Evolutionary conservation across 768 basidiomycete genomes (phyloP).

Genomic region (Dentipellis fragilis): DNA sequence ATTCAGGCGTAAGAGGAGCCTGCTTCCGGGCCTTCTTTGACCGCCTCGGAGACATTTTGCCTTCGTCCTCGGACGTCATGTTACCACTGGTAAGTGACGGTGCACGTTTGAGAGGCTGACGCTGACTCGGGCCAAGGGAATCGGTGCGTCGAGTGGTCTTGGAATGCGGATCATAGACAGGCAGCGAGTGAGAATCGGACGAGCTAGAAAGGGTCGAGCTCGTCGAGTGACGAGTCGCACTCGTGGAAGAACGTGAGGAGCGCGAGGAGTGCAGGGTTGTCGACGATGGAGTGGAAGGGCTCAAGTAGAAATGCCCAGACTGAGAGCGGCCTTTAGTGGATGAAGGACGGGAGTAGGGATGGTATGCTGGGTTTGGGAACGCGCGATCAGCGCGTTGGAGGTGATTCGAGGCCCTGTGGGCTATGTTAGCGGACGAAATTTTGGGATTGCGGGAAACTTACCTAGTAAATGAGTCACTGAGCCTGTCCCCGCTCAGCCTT

Average conservation of each 20-base stretch:
- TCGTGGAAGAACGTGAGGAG: constrained; percentile 1
- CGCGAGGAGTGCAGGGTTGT: constrained; percentile 12
- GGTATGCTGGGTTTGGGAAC: constrained; percentile 50
- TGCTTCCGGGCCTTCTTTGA: constrained; percentile 12
- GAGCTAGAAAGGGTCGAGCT: constrained; percentile 5
- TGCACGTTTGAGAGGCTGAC: constrained; percentile 12
- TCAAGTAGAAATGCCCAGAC: constrained; percentile 22
- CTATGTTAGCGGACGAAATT: constrained; percentile 1
- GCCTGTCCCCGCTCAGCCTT: constrained; percentile 32
- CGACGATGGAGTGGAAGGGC: constrained; percentile 18
- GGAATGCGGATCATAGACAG: constrained; percentile 5
- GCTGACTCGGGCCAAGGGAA: constrained; percentile 3
- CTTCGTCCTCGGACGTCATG: constrained; percentile 1
- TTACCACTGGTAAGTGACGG: constrained; percentile 5
- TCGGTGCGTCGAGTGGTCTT: constrained; percentile 6
- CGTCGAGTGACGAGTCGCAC: constrained; percentile 3
- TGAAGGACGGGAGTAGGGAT: constrained; percentile 41
- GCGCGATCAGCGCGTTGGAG: constrained; percentile 29
- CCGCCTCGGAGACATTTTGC: constrained; percentile 2
- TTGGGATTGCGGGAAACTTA: constrained; percentile 29
- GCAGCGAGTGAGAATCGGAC: constrained; percentile 6
- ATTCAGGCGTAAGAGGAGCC: constrained; percentile 1
- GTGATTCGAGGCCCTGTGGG: constrained; percentile 11
- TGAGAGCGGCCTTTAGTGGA: constrained; percentile 25
- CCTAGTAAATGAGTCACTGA: constrained; percentile 51